Evolutionary conservation across 768 basidiomycete species (phyloP), one percentile per base, ranked within the genome.

Genomic region (Kwoniella heveanensis): DNA sequence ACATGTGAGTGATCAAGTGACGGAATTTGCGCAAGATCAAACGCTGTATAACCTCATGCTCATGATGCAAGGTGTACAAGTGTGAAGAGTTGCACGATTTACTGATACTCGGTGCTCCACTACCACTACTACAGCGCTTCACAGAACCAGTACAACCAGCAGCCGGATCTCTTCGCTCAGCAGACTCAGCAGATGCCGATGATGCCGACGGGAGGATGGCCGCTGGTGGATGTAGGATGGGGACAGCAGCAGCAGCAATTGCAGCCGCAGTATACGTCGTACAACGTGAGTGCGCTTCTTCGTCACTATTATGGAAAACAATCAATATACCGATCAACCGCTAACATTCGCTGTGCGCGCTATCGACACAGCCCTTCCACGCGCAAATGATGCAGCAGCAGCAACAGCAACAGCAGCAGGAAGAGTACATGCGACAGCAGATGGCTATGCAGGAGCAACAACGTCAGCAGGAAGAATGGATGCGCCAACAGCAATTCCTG

Each of bases 381-480:
- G 92, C 93, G 77, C 94, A 94, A 76, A 77, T 82, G 74, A 86
- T 89, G 51, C 90, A 94, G 72, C 92, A 94, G 71, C 92, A 95
- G 79, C 32, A 32, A 32, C 32, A 32, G 32, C 84, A 85, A 68
- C 81, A 81, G 44, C 83, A 83, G 59, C 77, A 78, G 44, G 77
- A 81, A 54, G 77, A 78, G 60, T 74, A 66, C 54, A 81, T 83
- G 62, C 83, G 86, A 54, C 82, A 82, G 54, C 84, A 85, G 54
- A 79, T 79, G 78, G 60, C 66, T 32, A 51, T 78, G 65, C 71
- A 77, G 30, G 80, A 83, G 53, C 81, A 82, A 53, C 72, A 77
- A 62, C 67, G 69, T 15, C 79, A 80, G 63, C 79, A 79, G 54
- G 74, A 82, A 62, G 78, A 81, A 64, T 81, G 72, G 66, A 68